Percentiles rank a stretch among this genome's conserved stretches.
Evolutionary conservation across 169 alveolate genomes (phyloP).

Genomic region (Perkinsus olseni): DNA sequence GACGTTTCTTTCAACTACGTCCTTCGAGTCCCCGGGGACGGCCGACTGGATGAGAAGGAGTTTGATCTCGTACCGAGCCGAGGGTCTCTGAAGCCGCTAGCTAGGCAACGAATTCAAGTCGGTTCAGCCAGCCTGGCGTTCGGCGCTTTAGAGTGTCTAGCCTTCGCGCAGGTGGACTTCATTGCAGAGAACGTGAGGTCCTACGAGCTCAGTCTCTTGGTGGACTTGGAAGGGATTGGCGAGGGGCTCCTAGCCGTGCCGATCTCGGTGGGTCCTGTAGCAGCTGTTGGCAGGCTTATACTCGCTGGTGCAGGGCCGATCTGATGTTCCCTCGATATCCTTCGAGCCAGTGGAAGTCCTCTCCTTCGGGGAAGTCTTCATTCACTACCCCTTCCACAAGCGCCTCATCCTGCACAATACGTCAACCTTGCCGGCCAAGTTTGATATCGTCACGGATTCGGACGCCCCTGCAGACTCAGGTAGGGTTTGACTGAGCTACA

Average conservation of each 20-base stretch:
- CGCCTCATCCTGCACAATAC: slow-evolving; percentile 47
- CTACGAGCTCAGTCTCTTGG: slow-evolving; percentile 74
- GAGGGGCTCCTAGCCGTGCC: slow-evolving; percentile 79
- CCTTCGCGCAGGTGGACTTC: slow-evolving; percentile 50
- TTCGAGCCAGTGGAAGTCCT: slow-evolving; percentile 75
- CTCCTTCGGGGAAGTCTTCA: slow-evolving; percentile 69
- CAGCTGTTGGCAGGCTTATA: slow-evolving; percentile 4
- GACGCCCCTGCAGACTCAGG: background rate
- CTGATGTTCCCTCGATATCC: slow-evolving; percentile 77
- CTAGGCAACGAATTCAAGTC: slow-evolving; percentile 56
- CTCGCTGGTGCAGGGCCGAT: slow-evolving; percentile 13
- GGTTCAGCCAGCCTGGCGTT: background rate
- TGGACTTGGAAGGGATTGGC: slow-evolving; percentile 84
- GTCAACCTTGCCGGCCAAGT: slow-evolving; percentile 73
- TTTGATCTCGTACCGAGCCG: slow-evolving; percentile 71
- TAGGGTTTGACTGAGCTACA: background rate
- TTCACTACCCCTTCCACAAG: slow-evolving; percentile 23
- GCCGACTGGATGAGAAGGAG: slow-evolving; percentile 68
- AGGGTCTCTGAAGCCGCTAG: slow-evolving; percentile 62
- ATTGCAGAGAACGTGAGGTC: slow-evolving; percentile 60
- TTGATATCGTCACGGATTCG: slow-evolving; percentile 55
- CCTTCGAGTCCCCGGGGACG: slow-evolving; percentile 81
- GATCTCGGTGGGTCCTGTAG: slow-evolving; percentile 56
- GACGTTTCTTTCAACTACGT: slow-evolving; percentile 75
- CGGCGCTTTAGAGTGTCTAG: background rate